Base-by-base conservation (phyloP, 441 rosid species). In the Jatropha multifida region DNA sequence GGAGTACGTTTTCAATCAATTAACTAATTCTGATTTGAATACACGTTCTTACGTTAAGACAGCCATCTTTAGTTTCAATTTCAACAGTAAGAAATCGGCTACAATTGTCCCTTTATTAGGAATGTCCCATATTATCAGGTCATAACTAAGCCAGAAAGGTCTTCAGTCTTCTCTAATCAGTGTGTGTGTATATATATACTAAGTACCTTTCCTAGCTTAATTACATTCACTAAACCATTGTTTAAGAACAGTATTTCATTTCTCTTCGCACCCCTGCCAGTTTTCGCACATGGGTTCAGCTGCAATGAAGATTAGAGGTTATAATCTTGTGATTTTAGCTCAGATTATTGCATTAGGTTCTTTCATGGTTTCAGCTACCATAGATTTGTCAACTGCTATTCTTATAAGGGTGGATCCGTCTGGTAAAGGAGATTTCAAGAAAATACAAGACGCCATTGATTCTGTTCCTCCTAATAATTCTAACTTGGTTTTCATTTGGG, bases 391-490 rank as follows among this genome's bases (percentile, higher is more conserved):
- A 0, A 80, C 85, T 32, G 88, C 92, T 9, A 63, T 82, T 77
- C 84, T 87, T 13, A 80, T 90, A 32, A 81, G 79, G 49, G 96
- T 93, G 44, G 96, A 90, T 84, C 88, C 83, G 58, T 83, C 88
- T 0, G 96, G 97, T 4, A 83, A 81, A 37, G 96, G 96, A 69
- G 91, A 93, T 76, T 90, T 87, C 56, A 76, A 11, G 71, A 87
- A 71, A 70, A 93, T 93, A 66, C 92, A 90, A 76, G 94, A 85
- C 38, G 97, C 96, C 23, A 76, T 92, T 26, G 90, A 89, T 18
- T 82, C 88, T 27, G 85, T 92, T 75, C 93, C 94, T 14, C 77
- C 89, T 15, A 78, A 77, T 48, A 86, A 88, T 54, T 69, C 80
- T 2, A 75, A 86, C 3, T 65, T 78, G 52, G 72, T 84, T 58